Evolutionary conservation across 2,329 filamentous ascomycete genomes (phyloP).

Genomic region (Lasiodiplodia citricola): DNA sequence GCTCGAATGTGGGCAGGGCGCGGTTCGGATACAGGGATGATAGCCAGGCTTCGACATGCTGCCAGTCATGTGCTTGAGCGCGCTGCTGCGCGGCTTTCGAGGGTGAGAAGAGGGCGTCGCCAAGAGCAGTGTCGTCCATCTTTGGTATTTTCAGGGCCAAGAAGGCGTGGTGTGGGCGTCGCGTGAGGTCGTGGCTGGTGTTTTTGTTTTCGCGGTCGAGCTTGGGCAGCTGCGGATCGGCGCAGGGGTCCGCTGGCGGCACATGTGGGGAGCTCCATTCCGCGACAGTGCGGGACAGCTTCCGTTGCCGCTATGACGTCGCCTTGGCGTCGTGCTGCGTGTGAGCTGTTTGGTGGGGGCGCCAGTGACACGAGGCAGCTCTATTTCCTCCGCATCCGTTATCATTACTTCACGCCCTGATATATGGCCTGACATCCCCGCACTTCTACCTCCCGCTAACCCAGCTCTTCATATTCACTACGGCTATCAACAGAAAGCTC

Average conservation of each 20-base stretch:
- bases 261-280: conserved; percentile 2
- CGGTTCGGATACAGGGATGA: conserved; percentile 67
- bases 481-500: neutral
- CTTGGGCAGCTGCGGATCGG: conserved; percentile 17
- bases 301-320: conserved; percentile 18
- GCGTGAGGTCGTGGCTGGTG: neutral
- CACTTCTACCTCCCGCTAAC: neutral
- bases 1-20: conserved; percentile 76
- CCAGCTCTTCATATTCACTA: neutral
- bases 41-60: conserved; percentile 84
- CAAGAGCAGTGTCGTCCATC: conserved; percentile 36
- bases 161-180: neutral
- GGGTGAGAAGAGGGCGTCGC: conserved; percentile 61
- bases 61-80: conserved; percentile 88
- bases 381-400: conserved; percentile 1
- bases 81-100: conserved; percentile 75
- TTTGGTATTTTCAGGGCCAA: neutral
- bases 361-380: conserved; percentile 4
- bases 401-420: neutral
- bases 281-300: conserved; percentile 7
- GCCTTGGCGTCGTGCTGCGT: conserved; percentile 6
- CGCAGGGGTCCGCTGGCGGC: conserved; percentile 1
- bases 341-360: conserved; percentile 18
- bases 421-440: neutral
- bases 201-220: conserved; percentile 9